These are phyloP conservation scores for Pythium dissimile DNA, from an alignment of 352 stramenopile genomes.

Conservation along the genomic window DNA sequence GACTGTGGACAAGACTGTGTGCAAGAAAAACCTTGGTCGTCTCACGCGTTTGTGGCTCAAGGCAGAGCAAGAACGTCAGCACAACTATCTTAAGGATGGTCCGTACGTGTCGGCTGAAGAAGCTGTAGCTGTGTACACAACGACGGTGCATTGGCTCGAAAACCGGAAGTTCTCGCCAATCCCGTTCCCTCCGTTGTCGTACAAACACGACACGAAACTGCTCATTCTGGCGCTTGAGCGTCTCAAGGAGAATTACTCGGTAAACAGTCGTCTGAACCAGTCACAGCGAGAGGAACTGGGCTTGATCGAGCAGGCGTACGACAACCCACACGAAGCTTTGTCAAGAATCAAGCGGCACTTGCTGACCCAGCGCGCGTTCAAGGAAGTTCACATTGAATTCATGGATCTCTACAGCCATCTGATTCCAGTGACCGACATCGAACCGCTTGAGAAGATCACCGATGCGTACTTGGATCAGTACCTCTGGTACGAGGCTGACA, in stretches of 20 bases:
- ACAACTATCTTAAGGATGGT: conserved; percentile 99
- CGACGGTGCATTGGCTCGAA: conserved; percentile 99
- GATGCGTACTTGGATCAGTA: conserved; percentile 99
- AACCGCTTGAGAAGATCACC: conserved; percentile 99
- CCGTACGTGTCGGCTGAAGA: conserved; percentile 99
- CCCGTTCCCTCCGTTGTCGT: conserved; percentile 98
- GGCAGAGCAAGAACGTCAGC: conserved; percentile 99
- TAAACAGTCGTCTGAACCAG: conserved; percentile 98
- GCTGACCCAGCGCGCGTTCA: conserved; percentile 99
- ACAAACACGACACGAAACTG: conserved; percentile 99
- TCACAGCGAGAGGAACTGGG: conserved; percentile 98
- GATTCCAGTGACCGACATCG: conserved; percentile 98
- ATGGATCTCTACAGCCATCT: conserved; percentile 99
- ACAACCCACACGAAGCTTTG: conserved; percentile 98
- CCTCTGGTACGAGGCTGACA: conserved; percentile 99
- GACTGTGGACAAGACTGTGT: conserved; percentile 99
- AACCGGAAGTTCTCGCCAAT: conserved; percentile 99
- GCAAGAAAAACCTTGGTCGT: conserved; percentile 99
- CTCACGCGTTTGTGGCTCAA: conserved; percentile 99
- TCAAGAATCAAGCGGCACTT: conserved; percentile 99
- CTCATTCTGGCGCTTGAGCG: conserved; percentile 98
- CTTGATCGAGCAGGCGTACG: conserved; percentile 99
- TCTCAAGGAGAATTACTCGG: conserved; percentile 98
- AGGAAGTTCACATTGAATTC: conserved; percentile 99
- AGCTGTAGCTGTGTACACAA: conserved; percentile 99